phyloP scores from a whole-genome alignment of 345 rosid species.

The Eucalyptus decipiens region DNA sequence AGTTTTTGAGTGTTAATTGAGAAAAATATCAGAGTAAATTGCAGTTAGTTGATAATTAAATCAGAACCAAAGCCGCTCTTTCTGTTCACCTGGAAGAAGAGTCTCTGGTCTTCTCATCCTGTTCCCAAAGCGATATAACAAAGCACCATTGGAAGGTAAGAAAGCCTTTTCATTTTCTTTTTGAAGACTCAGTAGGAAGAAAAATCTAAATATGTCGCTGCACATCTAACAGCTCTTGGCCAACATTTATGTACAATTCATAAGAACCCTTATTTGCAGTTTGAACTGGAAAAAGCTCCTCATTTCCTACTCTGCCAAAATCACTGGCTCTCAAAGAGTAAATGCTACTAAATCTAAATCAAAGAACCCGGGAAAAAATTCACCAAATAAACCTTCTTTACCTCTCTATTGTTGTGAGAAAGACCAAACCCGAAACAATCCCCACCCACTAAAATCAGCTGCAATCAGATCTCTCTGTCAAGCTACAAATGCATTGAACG shows the following conservation, averaged over 20 bases:
- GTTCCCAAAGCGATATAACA: neutral
- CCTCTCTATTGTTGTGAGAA: neutral
- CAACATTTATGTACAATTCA: neutral
- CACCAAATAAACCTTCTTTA: neutral
- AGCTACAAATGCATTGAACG: neutral
- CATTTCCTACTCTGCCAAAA: neutral
- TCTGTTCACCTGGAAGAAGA: neutral
- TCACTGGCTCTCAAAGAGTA: neutral
- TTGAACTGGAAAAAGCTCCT: neutral
- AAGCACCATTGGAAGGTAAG: neutral
- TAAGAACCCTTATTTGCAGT: neutral
- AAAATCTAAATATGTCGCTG: neutral
- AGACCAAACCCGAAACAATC: neutral
- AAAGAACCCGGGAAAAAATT: neutral
- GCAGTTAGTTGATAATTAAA: neutral
- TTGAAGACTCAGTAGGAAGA: neutral
- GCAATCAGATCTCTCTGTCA: neutral
- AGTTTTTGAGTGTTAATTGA: neutral
- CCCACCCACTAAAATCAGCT: neutral
- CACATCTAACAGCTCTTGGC: neutral
- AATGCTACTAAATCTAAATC: neutral
- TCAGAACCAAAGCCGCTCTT: neutral
- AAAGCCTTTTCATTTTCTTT: neutral
- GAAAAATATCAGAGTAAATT: neutral
- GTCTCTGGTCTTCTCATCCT: neutral